phyloP scores from a whole-genome alignment of 257 asterid genomes.

The Solanum lignicaule region DNA sequence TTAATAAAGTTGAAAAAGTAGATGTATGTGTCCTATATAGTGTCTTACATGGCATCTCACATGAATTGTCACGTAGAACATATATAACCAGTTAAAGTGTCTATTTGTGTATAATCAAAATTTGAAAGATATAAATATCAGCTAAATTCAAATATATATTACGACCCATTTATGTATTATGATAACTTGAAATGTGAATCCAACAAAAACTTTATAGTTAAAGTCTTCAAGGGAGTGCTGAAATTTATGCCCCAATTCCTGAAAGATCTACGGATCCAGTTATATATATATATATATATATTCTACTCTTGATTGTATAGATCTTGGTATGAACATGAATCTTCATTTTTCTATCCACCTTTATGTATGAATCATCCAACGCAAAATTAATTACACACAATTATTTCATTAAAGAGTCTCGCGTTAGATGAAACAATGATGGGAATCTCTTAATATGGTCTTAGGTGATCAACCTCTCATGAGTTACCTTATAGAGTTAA shows the following conservation, averaged over 20 bases:
- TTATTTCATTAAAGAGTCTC: not conserved
- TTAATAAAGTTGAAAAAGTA: not conserved
- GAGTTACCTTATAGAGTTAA: too few relatives aligned
- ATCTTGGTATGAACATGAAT: not conserved
- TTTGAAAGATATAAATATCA: too few relatives aligned
- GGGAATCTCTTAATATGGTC: not conserved
- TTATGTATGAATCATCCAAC: not conserved
- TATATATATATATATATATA: not conserved
- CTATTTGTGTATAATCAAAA: too few relatives aligned
- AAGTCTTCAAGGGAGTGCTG: not conserved
- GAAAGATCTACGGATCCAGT: not conserved
- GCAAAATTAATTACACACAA: not conserved
- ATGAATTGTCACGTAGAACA: too few relatives aligned
- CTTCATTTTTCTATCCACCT: not conserved
- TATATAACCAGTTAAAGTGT: too few relatives aligned
- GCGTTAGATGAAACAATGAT: not conserved
- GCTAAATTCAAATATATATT: too few relatives aligned
- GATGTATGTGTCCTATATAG: not conserved
- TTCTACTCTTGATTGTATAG: not conserved
- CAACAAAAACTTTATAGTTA: not conserved
- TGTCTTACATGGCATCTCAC: too few relatives aligned
- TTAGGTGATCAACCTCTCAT: too few relatives aligned
- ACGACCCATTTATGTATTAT: too few relatives aligned
- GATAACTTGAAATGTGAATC: not conserved
- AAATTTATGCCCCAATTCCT: not conserved